A percentile compares a stretch with the other conserved stretches of the same genome.
phyloP scores from a whole-genome alignment of 345 rosid species.

The Reutealis trisperma region DNA sequence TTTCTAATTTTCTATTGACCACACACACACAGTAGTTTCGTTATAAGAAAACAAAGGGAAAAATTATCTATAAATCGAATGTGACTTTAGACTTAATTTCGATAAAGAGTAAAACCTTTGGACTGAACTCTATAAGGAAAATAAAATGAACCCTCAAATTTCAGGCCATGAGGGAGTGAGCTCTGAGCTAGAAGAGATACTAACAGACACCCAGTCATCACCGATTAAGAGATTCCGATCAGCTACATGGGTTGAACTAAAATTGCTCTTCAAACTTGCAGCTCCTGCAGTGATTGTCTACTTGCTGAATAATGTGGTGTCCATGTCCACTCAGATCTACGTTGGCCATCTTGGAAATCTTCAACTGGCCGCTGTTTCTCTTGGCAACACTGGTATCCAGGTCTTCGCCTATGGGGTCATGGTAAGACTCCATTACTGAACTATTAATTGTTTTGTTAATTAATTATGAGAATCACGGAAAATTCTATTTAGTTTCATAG shows the following conservation, averaged over 20 bases:
- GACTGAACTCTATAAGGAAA: too few species aligned
- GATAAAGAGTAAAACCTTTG: too few species aligned
- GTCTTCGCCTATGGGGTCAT: constrained; percentile 16
- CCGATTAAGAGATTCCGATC: constrained; percentile 30
- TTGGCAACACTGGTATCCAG: constrained; percentile 23
- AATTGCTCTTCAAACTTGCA: constrained; percentile 11
- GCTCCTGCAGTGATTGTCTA: constrained; percentile 21
- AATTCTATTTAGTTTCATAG: too few species aligned
- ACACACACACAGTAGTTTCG: too few species aligned
- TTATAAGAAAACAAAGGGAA: too few species aligned
- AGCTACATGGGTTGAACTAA: constrained; percentile 57
- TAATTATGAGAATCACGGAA: too few species aligned
- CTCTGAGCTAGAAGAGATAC: constrained; percentile 47
- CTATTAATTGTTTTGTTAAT: too few species aligned
- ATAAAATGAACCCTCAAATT: background rate
- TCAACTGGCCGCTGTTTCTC: constrained; percentile 22
- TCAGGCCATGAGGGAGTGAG: constrained; percentile 22
- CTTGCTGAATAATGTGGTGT: constrained; percentile 11
- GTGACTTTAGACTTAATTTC: too few species aligned
- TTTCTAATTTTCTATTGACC: too few species aligned
- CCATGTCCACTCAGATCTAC: constrained; percentile 23
- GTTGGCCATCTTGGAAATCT: constrained; percentile 23
- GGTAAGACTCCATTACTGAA: background rate
- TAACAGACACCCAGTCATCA: constrained; percentile 37
- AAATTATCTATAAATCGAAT: too few species aligned